Evolutionary conservation across 495 filamentous ascomycete genomes (phyloP), one percentile per base, ranked within the genome.

Genomic region (Penicillium turbatum): DNA sequence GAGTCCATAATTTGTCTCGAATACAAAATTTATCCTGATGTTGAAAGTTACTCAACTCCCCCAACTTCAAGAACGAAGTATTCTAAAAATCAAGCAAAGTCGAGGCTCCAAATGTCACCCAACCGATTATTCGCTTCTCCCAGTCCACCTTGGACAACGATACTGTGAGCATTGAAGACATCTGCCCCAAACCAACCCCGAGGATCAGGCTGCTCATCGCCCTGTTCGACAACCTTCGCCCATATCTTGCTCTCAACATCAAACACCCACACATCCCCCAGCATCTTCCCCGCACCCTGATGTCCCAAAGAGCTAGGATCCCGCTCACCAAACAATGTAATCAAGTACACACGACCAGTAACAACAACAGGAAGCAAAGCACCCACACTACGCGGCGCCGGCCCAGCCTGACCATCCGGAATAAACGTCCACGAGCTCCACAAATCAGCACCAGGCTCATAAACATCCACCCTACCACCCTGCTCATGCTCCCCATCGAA

Each of bases 241-340:
- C 83, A 81, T 43, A 72, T 72, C 36, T 79, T 69, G 6, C 70
- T 67, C 12, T 73, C 72, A 31, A 89, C 71, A 59, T 88, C 80
- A 64, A 86, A 93, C 0, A 74, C 77, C 89, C 89, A 93, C 2
- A 89, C 78, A 68, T 92, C 88, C 15, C 72, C 67, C 58, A 81
- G 73, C 75, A 89, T 88, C 57, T 77, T 82, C 1, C 87, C 87
- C 0, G 85, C 83, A 4, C 77, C n/a, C n/a, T 76, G 75, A 57
- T 89, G n/a, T 0, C 85, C 86, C 27, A 80, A 66, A 7, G 68
- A 65, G 60, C 79, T 84, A 1, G 84, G 81, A 60, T 84, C 78
- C 4, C 68, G 67, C 69, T 90, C 86, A 6, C 89, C 89, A 42
- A 80, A n/a, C 30, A 87, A 57, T 0, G 88, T 80, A 1, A 91